Base-by-base conservation (phyloP, 2,329 filamentous ascomycete genomes). In the Hawksworthiomyces lignivorus region DNA sequence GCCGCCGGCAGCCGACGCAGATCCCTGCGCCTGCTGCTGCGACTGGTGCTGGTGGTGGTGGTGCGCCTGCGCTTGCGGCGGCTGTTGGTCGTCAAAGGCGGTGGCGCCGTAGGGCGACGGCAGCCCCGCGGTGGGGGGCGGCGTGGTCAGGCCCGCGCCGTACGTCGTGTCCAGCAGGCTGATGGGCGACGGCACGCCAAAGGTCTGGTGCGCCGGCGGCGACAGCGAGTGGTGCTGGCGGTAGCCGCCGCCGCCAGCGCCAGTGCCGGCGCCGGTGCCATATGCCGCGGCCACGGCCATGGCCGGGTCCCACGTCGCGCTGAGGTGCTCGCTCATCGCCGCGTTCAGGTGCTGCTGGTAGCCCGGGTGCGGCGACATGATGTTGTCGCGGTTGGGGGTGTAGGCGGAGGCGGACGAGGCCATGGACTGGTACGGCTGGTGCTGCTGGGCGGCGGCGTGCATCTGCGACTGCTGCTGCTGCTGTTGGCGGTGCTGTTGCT, bases 241-340 rank as follows among this genome's bases (percentile, higher is more conserved):
- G 32, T 45, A 39, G 5, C 35, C 37, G 35, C 31, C 4, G 26
- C 39, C 21, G 38, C 21, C 12, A 12, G 18, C 9, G 32, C 24
- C 28, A 3, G 26, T 11, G 9, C 17, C 19, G 36, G 22, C 41
- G 26, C 32, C 41, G 8, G 44, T 41, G n/a, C 33, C 31, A 26
- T 4, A 26, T 9, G 17, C 21, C 21, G 48, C 20, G 28, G 36
- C 11, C 36, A 62, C 58, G 14, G 70, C 65, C 4, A 65, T 57
- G 5, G 65, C 58, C 6, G 48, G 36, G 22, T 51, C 45, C 49
- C 49, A 51, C 12, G 45, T 32, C 5, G 47, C 22, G 54, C 62
- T 65, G 46, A 78, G 70, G 41, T 73, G 73, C 58, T 80, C 76
- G 44, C 67, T 73, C 73, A 78, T 78, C 27, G 64, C 63, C 0